Base-by-base conservation (phyloP, 345 rosid genomes). In the Eucalyptus erythrocorys region DNA sequence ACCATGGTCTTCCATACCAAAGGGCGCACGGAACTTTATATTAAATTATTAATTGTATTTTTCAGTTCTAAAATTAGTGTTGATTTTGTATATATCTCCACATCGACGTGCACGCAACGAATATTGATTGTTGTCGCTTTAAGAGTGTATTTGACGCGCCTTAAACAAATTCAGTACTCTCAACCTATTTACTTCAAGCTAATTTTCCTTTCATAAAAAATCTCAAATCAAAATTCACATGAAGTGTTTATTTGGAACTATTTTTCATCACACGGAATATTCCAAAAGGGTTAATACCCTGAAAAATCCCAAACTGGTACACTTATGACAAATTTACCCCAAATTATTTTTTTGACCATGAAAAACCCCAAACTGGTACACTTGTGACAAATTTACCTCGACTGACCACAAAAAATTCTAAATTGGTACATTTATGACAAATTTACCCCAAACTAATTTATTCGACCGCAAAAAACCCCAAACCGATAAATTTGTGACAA, bases 201-300 rank as follows among this genome's bases (percentile, higher is more conserved):
- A 40, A 40, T 76, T 40, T 21, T 40, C 3, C 4, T 21, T 6
- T 10, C 5, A 71, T 0, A 6, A 37, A 26, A 76, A 21, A 76
- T 76, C 47, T 19, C 6, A 21, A 76, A 76, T 4, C 5, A 21
- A 9, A 0, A 76, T 40, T 30, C 42, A 10, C 8, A 6, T 1
- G 8, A 76, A 0, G 0, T 0, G 3, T 16, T 68, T 32, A 32
- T 10, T 32, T 0, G 0, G 5, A 4, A 40, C 21, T 40, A 11
- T 10, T 40, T 40, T 40, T 76, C 13, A 13, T 21, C 27, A 76
- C 0, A 5, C 7, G 4, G 0, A 76, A 76, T 2, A 55, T 55
- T 21, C 27, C 13, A 45, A 45, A 45, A 45, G 8, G 6, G 47
- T n/a, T n/a, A n/a, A n/a, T n/a, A n/a, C n/a, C n/a, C n/a, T n/a